Evolutionary conservation across 495 filamentous ascomycete species (phyloP).

Genomic region (Aspergillus bridgeri): DNA sequence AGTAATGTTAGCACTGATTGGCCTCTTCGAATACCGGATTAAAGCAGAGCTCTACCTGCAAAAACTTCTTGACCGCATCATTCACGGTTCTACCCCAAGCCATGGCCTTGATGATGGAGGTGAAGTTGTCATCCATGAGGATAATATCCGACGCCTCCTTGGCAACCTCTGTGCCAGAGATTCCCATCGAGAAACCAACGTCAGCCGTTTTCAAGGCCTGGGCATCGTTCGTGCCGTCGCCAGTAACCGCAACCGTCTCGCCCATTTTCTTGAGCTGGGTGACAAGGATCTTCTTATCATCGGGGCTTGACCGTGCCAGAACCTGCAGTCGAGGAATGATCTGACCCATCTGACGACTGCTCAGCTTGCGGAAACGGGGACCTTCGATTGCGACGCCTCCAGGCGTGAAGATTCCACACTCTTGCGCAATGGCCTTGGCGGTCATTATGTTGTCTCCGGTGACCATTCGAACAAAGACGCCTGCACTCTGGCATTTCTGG

Average conservation of each 20-base stretch:
- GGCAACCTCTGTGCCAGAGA: constrained; percentile 85
- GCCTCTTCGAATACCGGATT: neutral
- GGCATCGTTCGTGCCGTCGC: constrained; percentile 90
- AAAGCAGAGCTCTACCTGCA: constrained; percentile 43
- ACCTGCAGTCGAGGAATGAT: constrained; percentile 76
- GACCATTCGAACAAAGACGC: constrained; percentile 86
- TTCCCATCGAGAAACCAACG: constrained; percentile 91
- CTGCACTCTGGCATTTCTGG: constrained; percentile 67
- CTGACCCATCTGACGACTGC: constrained; percentile 60
- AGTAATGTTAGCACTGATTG: constrained; percentile 5
- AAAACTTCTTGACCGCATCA: constrained; percentile 86
- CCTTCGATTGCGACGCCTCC: constrained; percentile 83
- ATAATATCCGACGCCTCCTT: constrained; percentile 95
- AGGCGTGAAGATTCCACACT: constrained; percentile 75
- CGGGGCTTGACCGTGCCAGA: constrained; percentile 78
- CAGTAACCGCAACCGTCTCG: constrained; percentile 90
- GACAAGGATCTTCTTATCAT: constrained; percentile 81
- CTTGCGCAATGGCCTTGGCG: constrained; percentile 78
- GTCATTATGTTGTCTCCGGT: constrained; percentile 85
- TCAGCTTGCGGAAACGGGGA: constrained; percentile 71
- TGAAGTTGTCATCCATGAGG: constrained; percentile 90
- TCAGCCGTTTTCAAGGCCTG: constrained; percentile 84
- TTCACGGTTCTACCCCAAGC: constrained; percentile 88
- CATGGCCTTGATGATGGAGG: constrained; percentile 84
- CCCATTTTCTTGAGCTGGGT: constrained; percentile 76